Evolutionary conservation across 2,329 filamentous ascomycete species (phyloP).

Genomic region (Penicillium sp.): DNA sequence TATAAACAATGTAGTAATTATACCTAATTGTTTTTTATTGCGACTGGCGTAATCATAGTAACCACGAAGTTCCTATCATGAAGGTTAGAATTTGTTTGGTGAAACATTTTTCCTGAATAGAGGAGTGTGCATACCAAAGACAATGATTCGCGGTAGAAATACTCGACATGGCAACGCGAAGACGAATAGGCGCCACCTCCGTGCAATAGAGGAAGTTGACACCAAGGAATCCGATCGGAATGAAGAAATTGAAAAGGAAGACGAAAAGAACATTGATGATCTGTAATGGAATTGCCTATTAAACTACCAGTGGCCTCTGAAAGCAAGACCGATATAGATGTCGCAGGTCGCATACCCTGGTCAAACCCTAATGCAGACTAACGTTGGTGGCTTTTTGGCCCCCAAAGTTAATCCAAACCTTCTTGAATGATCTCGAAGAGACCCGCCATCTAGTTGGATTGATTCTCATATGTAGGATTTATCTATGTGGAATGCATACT

Average conservation of each 20-base stretch:
- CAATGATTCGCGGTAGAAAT: not conserved
- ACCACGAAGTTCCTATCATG: not conserved
- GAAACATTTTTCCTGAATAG: not conserved
- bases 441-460: too few species aligned
- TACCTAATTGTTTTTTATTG: not conserved
- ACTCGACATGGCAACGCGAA: not conserved
- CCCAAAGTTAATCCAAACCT: too few species aligned
- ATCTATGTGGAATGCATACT: too few species aligned
- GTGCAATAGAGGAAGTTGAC: not conserved
- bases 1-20: not conserved
- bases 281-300: not conserved
- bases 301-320: too few species aligned
- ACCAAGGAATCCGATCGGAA: not conserved
- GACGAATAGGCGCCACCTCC: not conserved
- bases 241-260: not conserved
- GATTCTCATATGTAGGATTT: too few species aligned
- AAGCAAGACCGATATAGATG: too few species aligned
- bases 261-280: not conserved
- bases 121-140: not conserved
- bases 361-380: too few species aligned
- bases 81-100: not conserved
- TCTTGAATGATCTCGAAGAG: too few species aligned
- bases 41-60: not conserved
- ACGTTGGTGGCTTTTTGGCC: too few species aligned
- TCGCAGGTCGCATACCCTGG: too few species aligned